Evolutionary conservation across 2,329 filamentous ascomycete genomes (phyloP).

Genomic region (Mollisia scopiformis): DNA sequence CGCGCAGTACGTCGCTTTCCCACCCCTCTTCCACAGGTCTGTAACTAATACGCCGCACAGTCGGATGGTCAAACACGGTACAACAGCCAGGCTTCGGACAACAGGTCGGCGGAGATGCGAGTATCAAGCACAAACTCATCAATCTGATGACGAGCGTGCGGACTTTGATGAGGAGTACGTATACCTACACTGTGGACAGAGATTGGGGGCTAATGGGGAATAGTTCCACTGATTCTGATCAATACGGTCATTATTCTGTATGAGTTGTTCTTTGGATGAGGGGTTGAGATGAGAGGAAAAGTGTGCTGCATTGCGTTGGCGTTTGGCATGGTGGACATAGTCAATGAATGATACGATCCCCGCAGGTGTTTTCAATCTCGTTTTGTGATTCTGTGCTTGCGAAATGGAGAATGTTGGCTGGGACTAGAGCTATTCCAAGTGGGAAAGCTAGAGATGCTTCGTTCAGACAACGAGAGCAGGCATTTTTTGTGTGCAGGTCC

Average conservation of each 20-base stretch:
- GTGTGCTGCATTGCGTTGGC: not conserved
- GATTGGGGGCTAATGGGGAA: not conserved
- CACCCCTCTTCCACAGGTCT: not conserved
- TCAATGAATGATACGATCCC: not conserved
- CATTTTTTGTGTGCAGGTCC: no score
- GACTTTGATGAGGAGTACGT: constrained; percentile 90
- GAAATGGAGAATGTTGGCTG: no score
- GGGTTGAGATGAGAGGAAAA: not conserved
- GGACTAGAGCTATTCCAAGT: no score
- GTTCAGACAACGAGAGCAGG: no score
- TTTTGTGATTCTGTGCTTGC: not conserved
- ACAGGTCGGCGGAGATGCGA: constrained; percentile 65
- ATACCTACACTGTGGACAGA: not conserved
- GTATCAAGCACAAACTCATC: constrained; percentile 84
- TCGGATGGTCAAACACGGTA: constrained; percentile 76
- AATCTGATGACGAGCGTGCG: constrained; percentile 89
- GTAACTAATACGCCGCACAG: constrained; percentile 48
- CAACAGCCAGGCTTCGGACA: constrained; percentile 76
- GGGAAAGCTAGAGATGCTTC: no score
- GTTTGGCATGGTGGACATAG: not conserved
- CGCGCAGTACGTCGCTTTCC: constrained; percentile 60
- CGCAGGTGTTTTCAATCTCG: no score
- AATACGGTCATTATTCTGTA: constrained; percentile 85
- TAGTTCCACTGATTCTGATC: constrained; percentile 83
- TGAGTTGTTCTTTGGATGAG: constrained; percentile 54